Base-by-base conservation (phyloP, 73 alveolate species). In the Uronychia binucleata region DNA sequence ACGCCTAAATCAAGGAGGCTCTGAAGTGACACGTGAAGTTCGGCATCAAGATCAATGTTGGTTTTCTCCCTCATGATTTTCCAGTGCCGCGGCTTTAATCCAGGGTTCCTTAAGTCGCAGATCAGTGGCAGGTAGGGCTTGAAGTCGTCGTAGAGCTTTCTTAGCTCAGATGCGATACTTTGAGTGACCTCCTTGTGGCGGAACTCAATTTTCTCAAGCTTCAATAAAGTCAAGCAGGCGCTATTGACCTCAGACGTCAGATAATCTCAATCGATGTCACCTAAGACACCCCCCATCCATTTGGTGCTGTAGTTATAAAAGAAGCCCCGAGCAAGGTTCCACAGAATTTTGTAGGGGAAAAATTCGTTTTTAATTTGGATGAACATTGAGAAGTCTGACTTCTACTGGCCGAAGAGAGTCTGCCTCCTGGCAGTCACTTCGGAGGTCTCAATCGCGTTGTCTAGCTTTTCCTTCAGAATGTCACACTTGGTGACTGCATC, bases 81-180 rank as follows among this genome's bases (percentile, higher is more conserved):
- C 98, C 98, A 94, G 75, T 94, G 97, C 74, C 96, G 34, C 84
- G 89, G 91, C 77, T 90, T 93, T 31, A 94, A 74, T 5, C 91
- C 91, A 14, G 96, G 97, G 81, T 89, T 91, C 79, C 94, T 92
- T 0, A 94, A 79, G 60, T 89, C 96, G 34, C 83, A 84, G 30
- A 94, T 89, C 28, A 94, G 58, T 25, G 98, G 98, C 31, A 94
- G 86, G 78, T 78, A 92, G 28, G 98, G 98, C 80, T 94, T 93
- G 75, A 94, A 94, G 28, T 74, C 80, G 28, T 85, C 96, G 82
- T 92, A 91, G 76, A 78, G 58, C 78, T 86, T 82, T 57, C 94
- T 85, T 0, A 94, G 85, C 30, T 77, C 29, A 25, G 32, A 11
- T 27, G 85, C 76, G 0, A 85, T 78, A 33, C 32, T 26, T 1